A percentile compares a stretch with the other conserved stretches of the same genome.
Evolutionary conservation across 116 monocot species (phyloP).

Genomic region (Papilionanthe hybrid): DNA sequence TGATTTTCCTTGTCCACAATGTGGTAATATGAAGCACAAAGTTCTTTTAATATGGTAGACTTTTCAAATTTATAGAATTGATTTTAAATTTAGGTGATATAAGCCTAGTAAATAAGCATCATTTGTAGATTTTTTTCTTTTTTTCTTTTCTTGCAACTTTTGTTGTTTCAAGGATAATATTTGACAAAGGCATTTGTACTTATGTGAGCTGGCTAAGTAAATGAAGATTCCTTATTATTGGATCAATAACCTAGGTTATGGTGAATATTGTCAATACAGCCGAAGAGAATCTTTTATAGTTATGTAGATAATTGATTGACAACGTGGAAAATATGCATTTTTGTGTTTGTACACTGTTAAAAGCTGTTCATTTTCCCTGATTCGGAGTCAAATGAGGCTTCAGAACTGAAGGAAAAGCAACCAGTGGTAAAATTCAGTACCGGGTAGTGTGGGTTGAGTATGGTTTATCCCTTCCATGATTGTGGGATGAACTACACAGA

Average conservation of each 20-base stretch:
- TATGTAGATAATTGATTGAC: neutral
- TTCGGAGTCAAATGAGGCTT: neutral
- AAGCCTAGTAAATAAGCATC: neutral
- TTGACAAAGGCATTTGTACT: neutral
- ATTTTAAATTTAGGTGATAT: neutral
- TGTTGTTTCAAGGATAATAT: neutral
- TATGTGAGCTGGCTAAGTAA: neutral
- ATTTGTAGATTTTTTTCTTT: neutral
- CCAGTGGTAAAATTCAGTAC: neutral
- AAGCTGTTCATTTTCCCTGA: neutral
- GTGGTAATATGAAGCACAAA: constrained; percentile 35
- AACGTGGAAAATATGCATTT: neutral
- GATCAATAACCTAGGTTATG: neutral
- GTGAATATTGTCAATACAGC: neutral
- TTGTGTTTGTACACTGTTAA: neutral
- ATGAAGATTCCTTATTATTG: neutral
- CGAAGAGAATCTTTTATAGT: neutral
- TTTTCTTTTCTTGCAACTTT: neutral
- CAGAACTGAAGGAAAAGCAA: neutral
- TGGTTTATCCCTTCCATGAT: neutral
- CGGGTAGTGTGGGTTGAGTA: too few species aligned
- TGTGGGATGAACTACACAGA: neutral
- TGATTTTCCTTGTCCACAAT: constrained; percentile 64
- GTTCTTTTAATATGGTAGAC: neutral
- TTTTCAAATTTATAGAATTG: neutral